Percentiles rank a stretch among this genome's conserved stretches.
Evolutionary conservation across 2,329 filamentous ascomycete genomes (phyloP).

Genomic region (Keithomyces neogunnii): DNA sequence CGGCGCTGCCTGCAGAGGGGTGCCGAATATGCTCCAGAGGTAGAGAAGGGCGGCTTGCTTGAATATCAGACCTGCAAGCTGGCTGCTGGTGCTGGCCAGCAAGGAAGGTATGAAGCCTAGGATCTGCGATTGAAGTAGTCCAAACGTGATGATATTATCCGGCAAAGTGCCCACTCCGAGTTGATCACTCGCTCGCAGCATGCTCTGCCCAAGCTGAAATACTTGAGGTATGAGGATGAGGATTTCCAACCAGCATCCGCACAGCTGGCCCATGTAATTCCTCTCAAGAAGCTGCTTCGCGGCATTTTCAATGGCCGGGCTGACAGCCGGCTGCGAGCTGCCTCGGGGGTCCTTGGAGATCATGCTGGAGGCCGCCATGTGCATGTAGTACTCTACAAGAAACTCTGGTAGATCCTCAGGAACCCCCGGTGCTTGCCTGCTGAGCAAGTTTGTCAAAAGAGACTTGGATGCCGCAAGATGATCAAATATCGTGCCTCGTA

Average conservation of each 20-base stretch:
- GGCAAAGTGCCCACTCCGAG: slow-evolving; percentile 14
- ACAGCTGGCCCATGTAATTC: slow-evolving; percentile 27
- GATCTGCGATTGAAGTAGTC: slow-evolving; percentile 32
- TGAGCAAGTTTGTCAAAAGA: slow-evolving; percentile 28
- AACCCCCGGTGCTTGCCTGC: slow-evolving; percentile 20
- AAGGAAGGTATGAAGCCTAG: slow-evolving; percentile 29
- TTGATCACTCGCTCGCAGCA: slow-evolving; percentile 16
- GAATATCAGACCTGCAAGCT: slow-evolving; percentile 32
- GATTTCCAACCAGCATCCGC: slow-evolving; percentile 30
- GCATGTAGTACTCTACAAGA: slow-evolving; percentile 39
- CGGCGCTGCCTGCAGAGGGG: slow-evolving; percentile 14
- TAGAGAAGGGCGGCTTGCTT: slow-evolving; percentile 37
- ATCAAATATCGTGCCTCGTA: slow-evolving; percentile 35
- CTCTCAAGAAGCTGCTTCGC: slow-evolving; percentile 19
- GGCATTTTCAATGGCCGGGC: slow-evolving; percentile 19
- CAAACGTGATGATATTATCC: slow-evolving; percentile 35
- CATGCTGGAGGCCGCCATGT: slow-evolving; percentile 37
- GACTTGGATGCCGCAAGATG: slow-evolving; percentile 35
- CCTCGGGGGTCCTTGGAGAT: slow-evolving; percentile 31
- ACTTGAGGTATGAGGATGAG: slow-evolving; percentile 29
- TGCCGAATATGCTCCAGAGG: slow-evolving; percentile 26
- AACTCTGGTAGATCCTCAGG: slow-evolving; percentile 32
- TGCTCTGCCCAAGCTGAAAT: slow-evolving; percentile 33
- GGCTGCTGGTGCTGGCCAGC: slow-evolving; percentile 25
- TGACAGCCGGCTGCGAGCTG: slow-evolving; percentile 21